phyloP scores from a whole-genome alignment of 73 alveolate species.

The Paramecium biaurelia region DNA sequence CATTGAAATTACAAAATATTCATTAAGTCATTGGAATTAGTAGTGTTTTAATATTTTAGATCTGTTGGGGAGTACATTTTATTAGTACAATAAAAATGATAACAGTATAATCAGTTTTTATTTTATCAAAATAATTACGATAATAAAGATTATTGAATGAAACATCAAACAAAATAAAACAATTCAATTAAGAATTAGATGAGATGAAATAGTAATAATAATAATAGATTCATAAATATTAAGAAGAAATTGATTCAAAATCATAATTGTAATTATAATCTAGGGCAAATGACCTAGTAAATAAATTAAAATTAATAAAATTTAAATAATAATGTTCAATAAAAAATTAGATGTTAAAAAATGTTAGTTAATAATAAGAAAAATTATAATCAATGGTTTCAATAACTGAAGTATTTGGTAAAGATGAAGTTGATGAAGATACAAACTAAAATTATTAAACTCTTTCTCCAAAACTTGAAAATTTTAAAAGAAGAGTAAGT shows the following conservation, averaged over 20 bases:
- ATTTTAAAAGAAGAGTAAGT: not conserved
- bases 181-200: not conserved
- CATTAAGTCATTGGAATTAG: not conserved
- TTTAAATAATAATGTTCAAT: not conserved
- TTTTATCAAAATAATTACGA: not conserved
- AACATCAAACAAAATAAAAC: not conserved
- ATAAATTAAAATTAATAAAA: conserved; percentile 21
- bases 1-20: not conserved
- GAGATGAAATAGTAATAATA: not conserved
- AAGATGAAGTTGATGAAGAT: not conserved
- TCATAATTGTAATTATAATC: not conserved
- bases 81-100: not conserved
- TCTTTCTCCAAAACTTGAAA: not conserved
- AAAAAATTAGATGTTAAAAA: not conserved
- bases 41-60: not conserved
- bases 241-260: conserved; percentile 19
- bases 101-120: not conserved
- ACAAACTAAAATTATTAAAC: not conserved
- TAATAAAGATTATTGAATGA: not conserved
- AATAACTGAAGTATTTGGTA: not conserved
- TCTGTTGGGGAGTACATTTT: not conserved
- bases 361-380: not conserved
- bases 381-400: not conserved
- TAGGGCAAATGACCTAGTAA: conserved; percentile 8
- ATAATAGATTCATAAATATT: not conserved